Base-by-base conservation (phyloP, 2,329 filamentous ascomycete genomes). In the Fusarium brevicatenulatum region DNA sequence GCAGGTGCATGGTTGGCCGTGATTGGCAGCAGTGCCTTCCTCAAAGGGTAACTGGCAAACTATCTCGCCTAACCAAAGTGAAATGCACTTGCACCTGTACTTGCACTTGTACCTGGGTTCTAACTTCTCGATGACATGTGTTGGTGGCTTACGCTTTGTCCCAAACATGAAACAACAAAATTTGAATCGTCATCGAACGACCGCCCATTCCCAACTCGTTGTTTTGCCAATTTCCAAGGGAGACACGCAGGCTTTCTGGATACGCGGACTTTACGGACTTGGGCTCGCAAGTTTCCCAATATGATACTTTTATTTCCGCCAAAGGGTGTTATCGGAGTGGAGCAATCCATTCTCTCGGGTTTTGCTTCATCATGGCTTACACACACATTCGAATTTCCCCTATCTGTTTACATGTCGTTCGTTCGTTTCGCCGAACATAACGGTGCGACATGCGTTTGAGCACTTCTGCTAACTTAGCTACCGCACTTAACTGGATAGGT, bases 311-410 rank as follows among this genome's bases (percentile, higher is more conserved):
- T 69, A 66, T 73, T 66, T 72, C 60, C 59, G 63, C 53, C 21
- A 54, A 47, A 50, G 71, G 68, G 67, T 44, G 36, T 53, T 58
- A 36, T 50, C 56, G 50, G 62, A 39, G 70, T 63, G 70, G 70
- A 71, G 66, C 44, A 63, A 63, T 37, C 65, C 70, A 44, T 58
- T 37, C 65, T 56, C 65, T 69, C 66, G 66, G 66, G 65, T 69
- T 53, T 37, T 37, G 40, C 50, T 36, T 64, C 46, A 39, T 47
- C 39, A 70, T 66, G 39, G 47, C 55, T 68, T 43, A 68, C 63
- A 68, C 39, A 68, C 55, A 68, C 39, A 68, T 63, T 28, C 42
- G 8, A 25, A 39, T 54, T 63, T 68, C 64, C 55, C 65, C 65
- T 68, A 68, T 68, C 63, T 68, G 30, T 34, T 47, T 12, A 30